Conservation (phyloP, 164 flowering plant genomes). For the Paratinospora sagittata region DNA sequence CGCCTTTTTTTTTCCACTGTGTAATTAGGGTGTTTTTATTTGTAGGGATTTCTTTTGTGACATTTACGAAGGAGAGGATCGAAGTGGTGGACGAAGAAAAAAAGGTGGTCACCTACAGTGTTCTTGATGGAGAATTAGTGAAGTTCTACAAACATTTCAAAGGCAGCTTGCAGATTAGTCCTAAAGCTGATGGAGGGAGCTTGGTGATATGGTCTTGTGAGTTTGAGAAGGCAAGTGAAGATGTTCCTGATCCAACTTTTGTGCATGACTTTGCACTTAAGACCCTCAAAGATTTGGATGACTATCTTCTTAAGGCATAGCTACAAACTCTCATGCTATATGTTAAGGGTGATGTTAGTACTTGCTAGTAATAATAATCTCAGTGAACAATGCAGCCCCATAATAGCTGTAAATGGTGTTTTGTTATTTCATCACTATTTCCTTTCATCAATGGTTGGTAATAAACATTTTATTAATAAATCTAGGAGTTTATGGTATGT, state of each 20-base stretch:
- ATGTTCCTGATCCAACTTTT: slow-evolving; percentile 29
- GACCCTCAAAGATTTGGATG: slow-evolving; percentile 27
- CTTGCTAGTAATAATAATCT: neutral
- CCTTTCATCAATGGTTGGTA: neutral
- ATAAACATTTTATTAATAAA: neutral
- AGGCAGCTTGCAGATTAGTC: slow-evolving; percentile 16
- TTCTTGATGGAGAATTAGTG: slow-evolving; percentile 26
- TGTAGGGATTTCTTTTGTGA: slow-evolving; percentile 24
- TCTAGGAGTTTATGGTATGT: neutral
- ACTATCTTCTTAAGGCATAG: slow-evolving; percentile 20
- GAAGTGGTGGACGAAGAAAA: slow-evolving; percentile 22
- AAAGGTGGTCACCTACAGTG: slow-evolving; percentile 22
- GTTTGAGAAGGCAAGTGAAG: slow-evolving; percentile 26
- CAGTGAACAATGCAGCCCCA: no score
- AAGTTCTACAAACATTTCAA: slow-evolving; percentile 23
- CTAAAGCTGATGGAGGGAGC: slow-evolving; percentile 25
- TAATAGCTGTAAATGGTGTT: neutral
- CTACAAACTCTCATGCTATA: neutral
- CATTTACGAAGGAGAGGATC: slow-evolving; percentile 27
- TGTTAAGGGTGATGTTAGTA: no score
- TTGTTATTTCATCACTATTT: neutral
- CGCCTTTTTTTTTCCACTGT: no score
- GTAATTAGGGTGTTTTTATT: slow-evolving; percentile 1
- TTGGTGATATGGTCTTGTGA: slow-evolving; percentile 24
- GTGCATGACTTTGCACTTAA: slow-evolving; percentile 19